Evolutionary conservation across 352 stramenopile genomes (phyloP).

Genomic region (Globisporangium emineosum): DNA sequence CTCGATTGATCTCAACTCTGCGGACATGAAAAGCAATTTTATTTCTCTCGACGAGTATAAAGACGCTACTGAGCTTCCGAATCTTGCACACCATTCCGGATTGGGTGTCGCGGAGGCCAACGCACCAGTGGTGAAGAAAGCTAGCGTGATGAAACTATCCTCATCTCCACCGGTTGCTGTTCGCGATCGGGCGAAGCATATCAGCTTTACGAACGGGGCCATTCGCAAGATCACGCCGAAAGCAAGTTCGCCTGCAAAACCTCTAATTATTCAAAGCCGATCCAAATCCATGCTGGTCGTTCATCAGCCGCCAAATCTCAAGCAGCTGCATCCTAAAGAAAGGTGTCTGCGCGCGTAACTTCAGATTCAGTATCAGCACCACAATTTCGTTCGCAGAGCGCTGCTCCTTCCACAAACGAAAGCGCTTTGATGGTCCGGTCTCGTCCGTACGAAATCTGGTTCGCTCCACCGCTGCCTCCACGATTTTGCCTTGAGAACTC

Average conservation of each 20-base stretch:
- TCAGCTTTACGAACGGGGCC: not conserved
- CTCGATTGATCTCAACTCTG: constrained; percentile 2
- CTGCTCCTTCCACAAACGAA: not conserved
- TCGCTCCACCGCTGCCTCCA: constrained; percentile 21
- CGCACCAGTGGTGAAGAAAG: not conserved
- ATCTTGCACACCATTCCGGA: not conserved
- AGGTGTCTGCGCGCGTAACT: not conserved
- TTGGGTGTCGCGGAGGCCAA: not conserved
- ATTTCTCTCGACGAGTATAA: not conserved
- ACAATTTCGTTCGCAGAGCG: not conserved
- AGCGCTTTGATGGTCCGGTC: not conserved
- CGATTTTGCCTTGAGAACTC: constrained; percentile 29
- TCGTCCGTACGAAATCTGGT: constrained; percentile 28
- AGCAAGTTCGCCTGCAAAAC: not conserved
- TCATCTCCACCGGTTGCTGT: not conserved
- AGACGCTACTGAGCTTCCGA: not conserved
- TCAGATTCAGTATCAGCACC: not conserved
- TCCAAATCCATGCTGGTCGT: not conserved
- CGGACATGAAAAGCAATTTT: not conserved
- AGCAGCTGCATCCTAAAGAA: not conserved
- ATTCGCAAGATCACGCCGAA: not conserved
- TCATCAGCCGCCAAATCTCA: not conserved
- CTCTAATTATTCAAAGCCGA: not conserved
- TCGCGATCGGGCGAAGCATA: not conserved
- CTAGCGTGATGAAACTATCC: not conserved